These are phyloP conservation scores for Boletus rufocinnamomeus DNA, from an alignment of 768 basidiomycete genomes.

Conservation along the genomic window DNA sequence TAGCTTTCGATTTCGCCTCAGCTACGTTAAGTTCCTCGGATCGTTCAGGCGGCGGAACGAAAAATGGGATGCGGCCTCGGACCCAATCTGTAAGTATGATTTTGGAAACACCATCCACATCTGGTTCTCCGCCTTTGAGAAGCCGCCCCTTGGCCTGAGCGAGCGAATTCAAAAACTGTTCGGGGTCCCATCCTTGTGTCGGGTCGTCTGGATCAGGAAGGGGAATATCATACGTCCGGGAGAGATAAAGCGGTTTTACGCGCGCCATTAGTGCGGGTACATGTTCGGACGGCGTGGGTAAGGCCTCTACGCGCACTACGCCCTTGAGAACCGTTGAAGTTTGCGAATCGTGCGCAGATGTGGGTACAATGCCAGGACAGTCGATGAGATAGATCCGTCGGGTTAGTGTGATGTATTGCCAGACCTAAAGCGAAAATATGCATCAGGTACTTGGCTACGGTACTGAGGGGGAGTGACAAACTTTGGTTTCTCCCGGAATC, in stretches of 20 bases:
- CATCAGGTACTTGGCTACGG: not conserved
- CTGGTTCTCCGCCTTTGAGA: conserved; percentile 93
- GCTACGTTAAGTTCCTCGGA: conserved; percentile 66
- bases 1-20: conserved; percentile 49
- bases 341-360: conserved; percentile 87
- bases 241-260: conserved; percentile 91
- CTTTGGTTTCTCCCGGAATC: conserved; percentile 96
- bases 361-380: conserved; percentile 97
- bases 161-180: conserved; percentile 79
- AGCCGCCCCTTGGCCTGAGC: conserved; percentile 91
- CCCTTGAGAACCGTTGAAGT: conserved; percentile 94
- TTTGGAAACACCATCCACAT: conserved; percentile 89
- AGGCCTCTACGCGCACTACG: conserved; percentile 92
- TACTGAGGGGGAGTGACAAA: conserved; percentile 20
- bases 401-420: conserved; percentile 99
- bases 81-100: conserved; percentile 98
- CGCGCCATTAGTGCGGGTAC: conserved; percentile 85
- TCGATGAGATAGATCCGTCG: conserved; percentile 98
- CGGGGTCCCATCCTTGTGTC: conserved; percentile 62
- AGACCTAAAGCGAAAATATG: conserved; percentile 52
- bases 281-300: conserved; percentile 90
- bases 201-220: conserved; percentile 59
- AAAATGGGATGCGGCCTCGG: conserved; percentile 94
- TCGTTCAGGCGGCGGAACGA: conserved; percentile 88
- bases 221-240: conserved; percentile 76